Evolutionary conservation across 345 rosid species (phyloP), one percentile per base, ranked within the genome.

Genomic region (Hibiscus mutabilis): DNA sequence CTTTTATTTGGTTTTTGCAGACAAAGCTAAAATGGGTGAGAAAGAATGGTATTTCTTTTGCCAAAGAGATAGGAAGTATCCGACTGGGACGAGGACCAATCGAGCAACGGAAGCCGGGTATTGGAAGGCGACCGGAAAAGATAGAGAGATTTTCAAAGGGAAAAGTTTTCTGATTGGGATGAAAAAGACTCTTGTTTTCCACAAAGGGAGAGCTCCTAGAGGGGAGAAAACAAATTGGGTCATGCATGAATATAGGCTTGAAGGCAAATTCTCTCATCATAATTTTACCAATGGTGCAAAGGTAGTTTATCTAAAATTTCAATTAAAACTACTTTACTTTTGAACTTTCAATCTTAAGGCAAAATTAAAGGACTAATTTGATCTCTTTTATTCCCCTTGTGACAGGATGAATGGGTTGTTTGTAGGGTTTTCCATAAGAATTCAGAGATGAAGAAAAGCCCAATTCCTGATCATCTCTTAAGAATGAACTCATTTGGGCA

Each of bases 101-200:
- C 86, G 99, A 58, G 99, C 99, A 5, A 95, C 99, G 16, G 81
- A 77, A 25, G 81, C 97, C 3, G 99, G 99, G 5, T 95, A 90
- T 73, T 95, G 99, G 99, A 95, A 95, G 79, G 99, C 98, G 0
- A 95, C 99, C 1, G 99, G 99, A 0, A 92, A 92, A 69, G 99
- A 95, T 46, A 95, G 85, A 66, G 91, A 90, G 86, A 89, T 95
- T 59, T 87, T 66, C 84, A 82, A 63, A 75, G 98, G 92, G 2
- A 87, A 78, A 75, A 74, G 75, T 29, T 72, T 83, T 75, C 90
- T 90, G 51, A 91, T 95, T 66, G 99, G 99, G 62, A 95, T 95
- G 99, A 95, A 90, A 88, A 95, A 95, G 85, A 95, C 99, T 6
- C 98, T 95, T 73, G 99, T 95, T 21, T 95, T 95, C 79, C 90